These are phyloP conservation scores for Cenchrus americanus DNA, from an alignment of 176 grass and related monocot species.

Conservation along the genomic window DNA sequence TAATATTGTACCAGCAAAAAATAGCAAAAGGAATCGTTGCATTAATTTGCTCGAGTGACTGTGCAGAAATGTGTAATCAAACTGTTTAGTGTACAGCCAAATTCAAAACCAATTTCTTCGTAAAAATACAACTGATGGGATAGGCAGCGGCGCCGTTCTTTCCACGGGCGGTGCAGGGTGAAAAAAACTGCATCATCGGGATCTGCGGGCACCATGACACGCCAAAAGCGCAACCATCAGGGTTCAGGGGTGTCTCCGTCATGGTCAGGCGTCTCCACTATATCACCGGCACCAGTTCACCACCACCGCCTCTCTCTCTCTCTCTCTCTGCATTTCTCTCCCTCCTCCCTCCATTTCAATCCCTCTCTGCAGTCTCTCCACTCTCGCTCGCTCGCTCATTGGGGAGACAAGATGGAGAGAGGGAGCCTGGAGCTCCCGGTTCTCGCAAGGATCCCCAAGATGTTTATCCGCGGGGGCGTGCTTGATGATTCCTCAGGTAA, in stretches of 20 bases:
- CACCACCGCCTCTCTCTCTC: not conserved
- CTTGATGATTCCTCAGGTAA: conserved; percentile 40
- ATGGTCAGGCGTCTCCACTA: conserved; percentile 5
- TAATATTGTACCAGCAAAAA: not conserved
- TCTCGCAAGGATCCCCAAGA: conserved; percentile 13
- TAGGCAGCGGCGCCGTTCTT: not conserved
- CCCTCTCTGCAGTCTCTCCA: not conserved
- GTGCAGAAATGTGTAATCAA: not conserved
- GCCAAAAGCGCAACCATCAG: conserved; percentile 45
- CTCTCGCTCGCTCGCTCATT: not conserved
- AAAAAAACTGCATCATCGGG: conserved; percentile 1
- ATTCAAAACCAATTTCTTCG: not conserved
- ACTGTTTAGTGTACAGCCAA: not conserved
- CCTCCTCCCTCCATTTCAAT: not conserved
- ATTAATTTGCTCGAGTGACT: not conserved
- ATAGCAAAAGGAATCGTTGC: not conserved
- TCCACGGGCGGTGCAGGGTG: not conserved
- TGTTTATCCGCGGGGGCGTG: conserved; percentile 8
- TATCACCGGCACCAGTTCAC: conserved; percentile 30
- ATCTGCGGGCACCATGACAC: not conserved
- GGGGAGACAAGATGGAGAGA: conserved; percentile 28
- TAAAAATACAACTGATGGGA: not conserved
- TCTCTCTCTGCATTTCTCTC: not conserved
- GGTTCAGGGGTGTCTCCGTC: not conserved
- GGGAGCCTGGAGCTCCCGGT: not conserved